A percentile compares a stretch with the other conserved stretches of the same genome.
These are phyloP conservation scores for Hypericum androsaemum DNA, from an alignment of 345 rosid genomes.

Conservation along the genomic window DNA sequence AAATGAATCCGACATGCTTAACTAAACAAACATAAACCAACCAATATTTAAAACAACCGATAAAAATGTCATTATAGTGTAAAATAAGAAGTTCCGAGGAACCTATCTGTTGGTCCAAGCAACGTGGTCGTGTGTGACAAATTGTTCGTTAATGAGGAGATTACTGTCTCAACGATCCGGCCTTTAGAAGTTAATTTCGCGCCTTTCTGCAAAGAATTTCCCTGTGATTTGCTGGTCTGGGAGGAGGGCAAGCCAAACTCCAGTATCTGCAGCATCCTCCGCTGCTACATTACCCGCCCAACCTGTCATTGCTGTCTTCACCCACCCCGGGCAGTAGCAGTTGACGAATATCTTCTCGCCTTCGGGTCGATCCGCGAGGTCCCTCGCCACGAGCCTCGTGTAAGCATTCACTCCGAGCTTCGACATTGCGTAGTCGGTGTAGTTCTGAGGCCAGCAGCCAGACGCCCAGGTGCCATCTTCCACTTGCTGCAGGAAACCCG, in stretches of 20 bases:
- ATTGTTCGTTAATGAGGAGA: too few species aligned
- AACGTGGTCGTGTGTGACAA: too few species aligned
- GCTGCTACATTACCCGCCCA: constrained; percentile 80
- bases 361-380: constrained; percentile 49
- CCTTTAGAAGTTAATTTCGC: constrained; percentile 56
- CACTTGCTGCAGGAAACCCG: constrained; percentile 63
- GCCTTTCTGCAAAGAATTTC: constrained; percentile 91
- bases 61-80: too few species aligned
- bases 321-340: constrained; percentile 98
- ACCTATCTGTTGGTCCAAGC: too few species aligned
- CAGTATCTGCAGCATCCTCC: constrained; percentile 85
- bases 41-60: too few species aligned
- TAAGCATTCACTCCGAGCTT: constrained; percentile 80
- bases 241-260: constrained; percentile 85
- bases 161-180: too few species aligned
- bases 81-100: too few species aligned
- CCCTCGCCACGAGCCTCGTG: constrained; percentile 59
- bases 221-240: constrained; percentile 69
- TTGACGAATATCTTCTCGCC: constrained; percentile 71
- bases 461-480: constrained; percentile 66
- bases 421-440: constrained; percentile 76
- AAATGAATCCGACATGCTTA: too few species aligned
- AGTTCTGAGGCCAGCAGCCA: constrained; percentile 87
- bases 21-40: too few species aligned
- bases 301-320: constrained; percentile 86